Evolutionary conservation across 140 eudicot genomes (phyloP).

Genomic region (Senecio squalidus): DNA sequence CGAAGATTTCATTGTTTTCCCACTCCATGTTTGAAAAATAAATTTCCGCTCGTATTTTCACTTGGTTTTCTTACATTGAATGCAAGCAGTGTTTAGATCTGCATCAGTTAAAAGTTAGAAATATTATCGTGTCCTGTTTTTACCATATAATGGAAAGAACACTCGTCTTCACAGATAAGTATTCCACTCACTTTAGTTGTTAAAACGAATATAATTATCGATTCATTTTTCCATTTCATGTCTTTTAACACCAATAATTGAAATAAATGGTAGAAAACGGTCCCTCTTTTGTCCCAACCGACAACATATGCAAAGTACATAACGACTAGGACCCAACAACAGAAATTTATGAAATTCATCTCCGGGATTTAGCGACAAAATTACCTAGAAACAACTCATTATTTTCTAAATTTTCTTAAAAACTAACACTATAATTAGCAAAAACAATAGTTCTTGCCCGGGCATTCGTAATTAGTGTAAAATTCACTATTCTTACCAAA

Average conservation of each 20-base stretch:
- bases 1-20: conserved; percentile 50
- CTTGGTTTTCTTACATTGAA: conserved; percentile 22
- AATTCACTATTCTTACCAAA: not conserved
- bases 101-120: not conserved
- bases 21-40: conserved; percentile 56
- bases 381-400: not conserved
- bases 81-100: conserved; percentile 30
- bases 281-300: too few species aligned
- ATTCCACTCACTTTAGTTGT: not conserved
- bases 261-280: conserved; percentile 3
- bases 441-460: not conserved
- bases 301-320: conserved; percentile 14
- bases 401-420: not conserved
- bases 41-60: too few species aligned
- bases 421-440: not conserved
- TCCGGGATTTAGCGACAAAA: conserved; percentile 1
- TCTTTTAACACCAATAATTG: conserved; percentile 3
- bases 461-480: not conserved
- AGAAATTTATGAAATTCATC: too few species aligned
- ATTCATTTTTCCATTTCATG: not conserved
- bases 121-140: not conserved
- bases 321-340: too few species aligned
- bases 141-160: not conserved
- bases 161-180: conserved; percentile 1
- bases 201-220: not conserved